Conservation (phyloP, 2,329 filamentous ascomycete genomes). For the Neonectria coccinea region DNA sequence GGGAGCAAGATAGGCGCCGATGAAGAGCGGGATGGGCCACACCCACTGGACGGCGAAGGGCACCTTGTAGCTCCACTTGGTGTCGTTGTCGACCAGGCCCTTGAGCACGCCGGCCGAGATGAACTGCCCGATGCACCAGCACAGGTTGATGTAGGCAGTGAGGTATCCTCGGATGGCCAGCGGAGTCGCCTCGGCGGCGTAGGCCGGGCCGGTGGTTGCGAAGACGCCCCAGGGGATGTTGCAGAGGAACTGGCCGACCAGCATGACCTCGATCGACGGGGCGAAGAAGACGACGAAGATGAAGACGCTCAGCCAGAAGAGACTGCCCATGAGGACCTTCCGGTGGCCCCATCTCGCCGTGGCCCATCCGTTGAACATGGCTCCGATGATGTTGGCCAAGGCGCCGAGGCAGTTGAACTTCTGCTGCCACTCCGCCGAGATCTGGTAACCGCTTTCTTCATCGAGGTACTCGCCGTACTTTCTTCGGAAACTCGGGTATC, state of each 20-base stretch:
- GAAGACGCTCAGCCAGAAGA: constrained; percentile 56
- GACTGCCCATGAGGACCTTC: constrained; percentile 55
- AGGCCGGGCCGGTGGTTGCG: constrained; percentile 56
- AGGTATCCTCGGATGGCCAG: constrained; percentile 57
- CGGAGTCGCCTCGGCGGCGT: constrained; percentile 58
- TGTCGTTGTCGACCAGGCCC: constrained; percentile 51
- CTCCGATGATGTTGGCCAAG: constrained; percentile 54
- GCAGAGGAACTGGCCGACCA: constrained; percentile 61
- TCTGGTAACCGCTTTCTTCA: constrained; percentile 55
- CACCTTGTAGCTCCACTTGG: constrained; percentile 54
- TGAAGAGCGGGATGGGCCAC: constrained; percentile 51
- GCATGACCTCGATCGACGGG: constrained; percentile 55
- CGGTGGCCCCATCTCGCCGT: constrained; percentile 58
- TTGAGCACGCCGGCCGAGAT: constrained; percentile 56
- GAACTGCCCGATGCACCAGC: constrained; percentile 58
- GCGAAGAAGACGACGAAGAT: constrained; percentile 65
- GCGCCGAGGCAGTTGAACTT: constrained; percentile 55
- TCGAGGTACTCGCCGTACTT: constrained; percentile 55
- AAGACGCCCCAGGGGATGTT: constrained; percentile 60
- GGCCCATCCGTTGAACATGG: constrained; percentile 56
- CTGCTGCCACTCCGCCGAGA: constrained; percentile 65
- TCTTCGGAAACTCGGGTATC: constrained; percentile 53
- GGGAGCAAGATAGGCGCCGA: constrained; percentile 50
- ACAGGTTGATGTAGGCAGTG: constrained; percentile 59
- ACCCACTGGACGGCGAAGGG: constrained; percentile 57